Base-by-base conservation (phyloP, 176 grass and related monocot genomes). In the Tillandsia fasciculata region DNA sequence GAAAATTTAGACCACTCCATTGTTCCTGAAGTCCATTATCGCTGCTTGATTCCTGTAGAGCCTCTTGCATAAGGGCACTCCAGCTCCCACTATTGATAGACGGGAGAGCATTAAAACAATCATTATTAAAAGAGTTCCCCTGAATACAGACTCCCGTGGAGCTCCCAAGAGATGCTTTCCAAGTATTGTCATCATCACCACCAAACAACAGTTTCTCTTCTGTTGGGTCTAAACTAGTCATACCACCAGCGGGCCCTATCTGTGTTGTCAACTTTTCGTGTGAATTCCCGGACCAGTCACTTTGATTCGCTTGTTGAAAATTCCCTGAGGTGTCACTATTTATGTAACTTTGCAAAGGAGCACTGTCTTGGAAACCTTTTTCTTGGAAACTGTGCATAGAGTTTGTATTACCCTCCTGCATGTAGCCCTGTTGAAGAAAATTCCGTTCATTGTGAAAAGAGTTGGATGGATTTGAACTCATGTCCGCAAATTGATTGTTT, bases 61-160 rank as follows among this genome's bases (percentile, higher is more conserved):
- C 82, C 47, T 80, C 77, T 65, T 86, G 83, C 83, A 86, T 86
- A 70, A 86, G 83, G 69, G 78, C 83, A 54, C 83, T 86, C 83
- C 83, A 86, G 49, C 74, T 81, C 22, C 77, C 77, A 52, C 83
- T 81, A 12, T 81, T 56, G 4, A 81, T 53, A 74, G 74, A 81
- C 78, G 83, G 57, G 59, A 81, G 65, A 51, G 53, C 52, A 69
- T 64, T 74, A 49, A 13, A 50, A 71, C 49, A 33, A 59, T 81
- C 69, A 61, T 70, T 79, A 10, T 61, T 61, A 11, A 53, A 63
- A 49, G 52, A 33, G 52, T 74, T 68, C 57, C 49, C 74, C 50
- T 81, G 78, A 63, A 54, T 48, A 64, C 51, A 27, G 48, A n/a
- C 69, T 67, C 72, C 68, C 10, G 28, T 64, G n/a, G 20, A 72